A percentile compares a stretch with the other conserved stretches of the same genome.
phyloP scores from a whole-genome alignment of 768 basidiomycete genomes.

The Boletus eberwhitei region DNA sequence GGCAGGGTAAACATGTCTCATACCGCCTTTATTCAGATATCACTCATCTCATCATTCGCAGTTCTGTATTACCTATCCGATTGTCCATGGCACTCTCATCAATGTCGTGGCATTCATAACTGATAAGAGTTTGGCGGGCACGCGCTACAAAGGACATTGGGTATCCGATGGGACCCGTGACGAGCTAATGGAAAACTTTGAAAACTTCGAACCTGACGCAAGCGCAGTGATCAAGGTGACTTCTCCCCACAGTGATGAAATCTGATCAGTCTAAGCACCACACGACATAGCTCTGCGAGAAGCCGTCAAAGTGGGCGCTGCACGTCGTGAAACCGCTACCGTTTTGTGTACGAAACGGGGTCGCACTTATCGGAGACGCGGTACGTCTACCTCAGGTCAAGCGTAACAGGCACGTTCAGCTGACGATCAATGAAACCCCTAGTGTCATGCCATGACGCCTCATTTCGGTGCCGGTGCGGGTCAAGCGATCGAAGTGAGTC shows the following conservation, averaged over 20 bases:
- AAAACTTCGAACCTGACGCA: constrained; percentile 37
- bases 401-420: background rate
- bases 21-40: background rate
- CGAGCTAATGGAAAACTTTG: constrained; percentile 29
- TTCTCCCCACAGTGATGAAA: too few species aligned
- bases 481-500: constrained; percentile 22
- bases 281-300: too few species aligned
- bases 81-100: constrained; percentile 33
- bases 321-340: too few species aligned
- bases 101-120: constrained; percentile 35
- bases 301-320: too few species aligned
- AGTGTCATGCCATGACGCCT: constrained; percentile 27
- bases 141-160: constrained; percentile 31
- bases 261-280: too few species aligned
- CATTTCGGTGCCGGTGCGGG: constrained; percentile 22
- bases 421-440: too few species aligned
- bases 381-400: constrained; percentile 24
- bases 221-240: constrained; percentile 27
- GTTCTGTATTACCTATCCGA: constrained; percentile 31
- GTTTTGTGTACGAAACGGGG: too few species aligned
- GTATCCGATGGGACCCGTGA: constrained; percentile 28
- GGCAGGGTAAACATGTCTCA: background rate
- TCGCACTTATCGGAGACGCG: constrained; percentile 18
- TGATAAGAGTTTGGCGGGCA: constrained; percentile 29
- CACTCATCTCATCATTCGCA: background rate